Conservation (phyloP, 2,329 filamentous ascomycete species). For the Penicillium sp. region DNA sequence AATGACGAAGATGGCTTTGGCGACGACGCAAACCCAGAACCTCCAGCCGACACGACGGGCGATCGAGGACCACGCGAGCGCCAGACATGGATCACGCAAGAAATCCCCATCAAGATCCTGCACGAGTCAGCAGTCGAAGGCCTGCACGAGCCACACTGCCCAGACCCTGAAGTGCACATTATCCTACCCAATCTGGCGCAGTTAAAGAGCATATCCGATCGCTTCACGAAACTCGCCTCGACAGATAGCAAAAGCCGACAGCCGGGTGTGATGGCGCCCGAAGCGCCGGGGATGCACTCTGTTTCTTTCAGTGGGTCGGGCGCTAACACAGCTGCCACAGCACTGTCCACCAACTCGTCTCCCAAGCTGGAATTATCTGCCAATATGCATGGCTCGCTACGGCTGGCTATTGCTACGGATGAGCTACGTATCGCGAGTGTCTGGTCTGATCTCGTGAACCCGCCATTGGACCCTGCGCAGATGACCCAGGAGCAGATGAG, state of each 20-base stretch:
- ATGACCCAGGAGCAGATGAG: conserved; percentile 64
- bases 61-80: conserved; percentile 63
- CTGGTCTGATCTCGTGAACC: conserved; percentile 84
- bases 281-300: conserved; percentile 29
- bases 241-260: conserved; percentile 28
- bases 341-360: conserved; percentile 22
- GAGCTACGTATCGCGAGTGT: conserved; percentile 78
- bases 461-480: conserved; percentile 76
- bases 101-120: conserved; percentile 91
- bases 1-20: conserved; percentile 21
- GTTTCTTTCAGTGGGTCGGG: not conserved
- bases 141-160: conserved; percentile 87
- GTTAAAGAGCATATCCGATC: conserved; percentile 89
- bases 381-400: conserved; percentile 89
- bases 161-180: conserved; percentile 92
- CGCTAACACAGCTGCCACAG: conserved; percentile 33
- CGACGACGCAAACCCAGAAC: conserved; percentile 46
- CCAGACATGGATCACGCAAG: conserved; percentile 90
- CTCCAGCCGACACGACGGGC: conserved; percentile 33
- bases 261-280: conserved; percentile 15
- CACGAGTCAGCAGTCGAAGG: conserved; percentile 79
- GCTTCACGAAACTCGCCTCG: conserved; percentile 81
- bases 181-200: conserved; percentile 82
- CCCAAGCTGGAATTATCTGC: conserved; percentile 81
- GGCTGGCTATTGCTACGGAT: conserved; percentile 77